Evolutionary conservation across 768 basidiomycete species (phyloP).

Genomic region (Cubamyces sp.): DNA sequence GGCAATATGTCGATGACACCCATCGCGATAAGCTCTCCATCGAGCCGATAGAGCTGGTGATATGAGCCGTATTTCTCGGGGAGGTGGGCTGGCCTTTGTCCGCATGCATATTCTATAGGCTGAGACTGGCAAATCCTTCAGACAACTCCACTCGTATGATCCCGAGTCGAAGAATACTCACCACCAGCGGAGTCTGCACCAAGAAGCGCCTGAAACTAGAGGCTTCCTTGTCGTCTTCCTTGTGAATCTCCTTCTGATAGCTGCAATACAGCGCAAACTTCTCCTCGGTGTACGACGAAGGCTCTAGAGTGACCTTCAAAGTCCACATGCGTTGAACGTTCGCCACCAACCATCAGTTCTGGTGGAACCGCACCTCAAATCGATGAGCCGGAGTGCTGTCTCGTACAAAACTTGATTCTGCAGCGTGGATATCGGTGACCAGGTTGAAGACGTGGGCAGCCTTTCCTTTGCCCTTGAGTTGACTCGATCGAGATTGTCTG

Average conservation of each 20-base stretch:
- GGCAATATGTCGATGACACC: slow-evolving; percentile 92
- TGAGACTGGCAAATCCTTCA: slow-evolving; percentile 46
- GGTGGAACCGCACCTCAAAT: slow-evolving; percentile 56
- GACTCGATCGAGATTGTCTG: no score
- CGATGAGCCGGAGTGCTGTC: slow-evolving; percentile 45
- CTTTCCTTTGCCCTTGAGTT: slow-evolving; percentile 3
- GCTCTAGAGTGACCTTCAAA: slow-evolving; percentile 71
- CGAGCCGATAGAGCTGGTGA: slow-evolving; percentile 86
- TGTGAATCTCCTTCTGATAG: slow-evolving; percentile 83
- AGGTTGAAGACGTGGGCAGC: slow-evolving; percentile 43
- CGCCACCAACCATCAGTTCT: background rate
- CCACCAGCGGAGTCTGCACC: slow-evolving; percentile 75
- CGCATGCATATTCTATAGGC: slow-evolving; percentile 59
- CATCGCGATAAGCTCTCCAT: slow-evolving; percentile 82
- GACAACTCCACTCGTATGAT: background rate
- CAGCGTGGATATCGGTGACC: slow-evolving; percentile 53
- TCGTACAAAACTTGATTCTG: slow-evolving; percentile 48
- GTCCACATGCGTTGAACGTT: background rate
- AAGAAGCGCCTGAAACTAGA: slow-evolving; percentile 73
- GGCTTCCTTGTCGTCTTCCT: slow-evolving; percentile 57
- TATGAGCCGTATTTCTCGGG: slow-evolving; percentile 88
- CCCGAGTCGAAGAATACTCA: slow-evolving; percentile 39
- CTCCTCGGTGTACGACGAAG: slow-evolving; percentile 74
- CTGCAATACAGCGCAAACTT: slow-evolving; percentile 77
- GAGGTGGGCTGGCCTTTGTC: slow-evolving; percentile 54